Evolutionary conservation across 805 yeast species (phyloP).

Genomic region (Lachancea lanzarotensis): DNA sequence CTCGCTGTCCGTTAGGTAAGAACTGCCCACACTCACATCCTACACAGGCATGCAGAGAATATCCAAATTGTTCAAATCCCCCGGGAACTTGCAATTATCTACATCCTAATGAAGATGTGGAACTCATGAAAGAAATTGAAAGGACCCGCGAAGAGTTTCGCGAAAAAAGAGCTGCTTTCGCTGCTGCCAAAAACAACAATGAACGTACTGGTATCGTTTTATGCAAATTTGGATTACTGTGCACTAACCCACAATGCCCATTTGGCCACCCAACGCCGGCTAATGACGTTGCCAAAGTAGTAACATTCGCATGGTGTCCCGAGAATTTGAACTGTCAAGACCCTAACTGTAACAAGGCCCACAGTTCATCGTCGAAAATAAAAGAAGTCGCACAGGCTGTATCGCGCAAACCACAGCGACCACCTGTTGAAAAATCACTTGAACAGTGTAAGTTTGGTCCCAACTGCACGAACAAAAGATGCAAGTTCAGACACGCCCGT

Average conservation of each 20-base stretch:
- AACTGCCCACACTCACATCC: conserved; percentile 79
- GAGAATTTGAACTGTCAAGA: conserved; percentile 60
- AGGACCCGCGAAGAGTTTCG: conserved; percentile 48
- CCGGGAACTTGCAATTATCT: conserved; percentile 78
- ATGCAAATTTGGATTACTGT: conserved; percentile 71
- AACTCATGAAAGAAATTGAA: conserved; percentile 59
- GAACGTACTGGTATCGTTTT: conserved; percentile 46
- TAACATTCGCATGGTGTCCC: conserved; percentile 68
- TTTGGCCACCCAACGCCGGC: conserved; percentile 92
- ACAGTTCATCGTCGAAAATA: conserved; percentile 64
- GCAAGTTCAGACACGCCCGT: conserved; percentile 82
- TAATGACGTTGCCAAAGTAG: conserved; percentile 64
- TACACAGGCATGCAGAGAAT: conserved; percentile 63
- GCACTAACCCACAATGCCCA: conserved; percentile 75
- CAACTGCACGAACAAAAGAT: conserved; percentile 67
- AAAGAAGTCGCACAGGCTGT: conserved; percentile 32
- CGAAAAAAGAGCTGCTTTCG: conserved; percentile 37
- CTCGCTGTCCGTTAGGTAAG: conserved; percentile 57
- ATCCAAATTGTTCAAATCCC: conserved; percentile 70
- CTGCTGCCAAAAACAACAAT: conserved; percentile 32
- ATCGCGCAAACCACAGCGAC: conserved; percentile 15
- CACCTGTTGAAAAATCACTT: conserved; percentile 44
- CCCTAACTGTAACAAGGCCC: conserved; percentile 62
- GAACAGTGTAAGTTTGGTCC: conserved; percentile 80
- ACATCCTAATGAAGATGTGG: conserved; percentile 83